Conservation (phyloP, 2,329 filamentous ascomycete genomes). For the Apiospora marii region DNA sequence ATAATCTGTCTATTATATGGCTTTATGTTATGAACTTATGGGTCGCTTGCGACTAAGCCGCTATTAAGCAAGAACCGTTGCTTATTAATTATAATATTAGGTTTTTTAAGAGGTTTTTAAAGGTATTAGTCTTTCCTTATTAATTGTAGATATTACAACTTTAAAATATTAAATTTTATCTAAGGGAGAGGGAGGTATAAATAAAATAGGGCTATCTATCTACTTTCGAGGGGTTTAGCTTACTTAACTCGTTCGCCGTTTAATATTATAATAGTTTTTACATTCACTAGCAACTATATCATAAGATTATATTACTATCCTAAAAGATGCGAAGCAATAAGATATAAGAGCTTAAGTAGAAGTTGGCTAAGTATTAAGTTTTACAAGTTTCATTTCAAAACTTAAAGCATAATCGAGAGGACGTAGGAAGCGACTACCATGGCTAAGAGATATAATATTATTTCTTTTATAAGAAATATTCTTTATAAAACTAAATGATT, state of each 20-base stretch:
- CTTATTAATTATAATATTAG: slow-evolving; percentile 21
- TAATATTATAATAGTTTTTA: slow-evolving; percentile 18
- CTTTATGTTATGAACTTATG: slow-evolving; percentile 5
- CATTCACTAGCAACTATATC: slow-evolving; percentile 13
- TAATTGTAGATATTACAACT: slow-evolving; percentile 21
- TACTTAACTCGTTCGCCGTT: slow-evolving; percentile 23
- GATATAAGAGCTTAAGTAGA: not conserved
- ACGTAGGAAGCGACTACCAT: not conserved
- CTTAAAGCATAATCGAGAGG: not conserved
- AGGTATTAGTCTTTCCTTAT: slow-evolving; percentile 10
- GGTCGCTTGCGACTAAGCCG: slow-evolving; percentile 2
- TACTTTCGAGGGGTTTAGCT: slow-evolving; percentile 23
- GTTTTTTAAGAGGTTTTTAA: slow-evolving; percentile 13
- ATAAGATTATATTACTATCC: not conserved
- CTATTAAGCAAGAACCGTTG: not conserved
- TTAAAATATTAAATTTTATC: slow-evolving; percentile 14
- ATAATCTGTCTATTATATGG: slow-evolving; percentile 17
- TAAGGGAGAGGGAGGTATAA: not conserved
- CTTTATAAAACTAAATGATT: not conserved
- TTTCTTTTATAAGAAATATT: slow-evolving; percentile 21
- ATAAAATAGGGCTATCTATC: slow-evolving; percentile 2
- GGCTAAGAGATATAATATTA: not conserved
- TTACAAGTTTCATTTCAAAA: not conserved
- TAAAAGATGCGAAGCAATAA: slow-evolving; percentile 11
- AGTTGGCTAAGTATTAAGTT: not conserved